Conservation (phyloP, 1,284 basidiomycete species). For the Pulveroboletus ridleyi region DNA sequence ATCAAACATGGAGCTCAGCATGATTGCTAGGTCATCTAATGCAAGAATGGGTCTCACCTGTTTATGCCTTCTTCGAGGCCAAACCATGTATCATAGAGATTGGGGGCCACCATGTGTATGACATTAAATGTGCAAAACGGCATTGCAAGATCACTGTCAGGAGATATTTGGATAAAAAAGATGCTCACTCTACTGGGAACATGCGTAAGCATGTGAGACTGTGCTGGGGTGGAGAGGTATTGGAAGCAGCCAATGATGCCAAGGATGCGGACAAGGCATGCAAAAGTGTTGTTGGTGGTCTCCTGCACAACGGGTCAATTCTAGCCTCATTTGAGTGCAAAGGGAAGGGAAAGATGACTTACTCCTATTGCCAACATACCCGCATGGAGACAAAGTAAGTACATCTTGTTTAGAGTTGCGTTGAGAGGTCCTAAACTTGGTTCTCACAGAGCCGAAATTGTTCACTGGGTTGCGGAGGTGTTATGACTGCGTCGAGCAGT, state of each 20-base stretch:
- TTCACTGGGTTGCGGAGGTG: slow-evolving; percentile 31
- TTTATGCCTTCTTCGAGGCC: too few species aligned
- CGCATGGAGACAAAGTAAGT: too few species aligned
- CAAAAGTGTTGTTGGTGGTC: slow-evolving; percentile 1
- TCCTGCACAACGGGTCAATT: neutral
- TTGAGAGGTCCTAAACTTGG: neutral
- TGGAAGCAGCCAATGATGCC: neutral
- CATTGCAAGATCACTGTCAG: too few species aligned
- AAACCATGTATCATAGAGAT: too few species aligned
- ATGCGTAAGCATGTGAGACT: neutral
- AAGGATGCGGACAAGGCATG: neutral
- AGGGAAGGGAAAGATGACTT: neutral
- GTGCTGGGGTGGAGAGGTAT: neutral
- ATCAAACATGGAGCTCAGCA: neutral
- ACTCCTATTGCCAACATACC: neutral
- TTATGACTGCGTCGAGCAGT: too few species aligned
- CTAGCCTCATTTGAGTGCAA: neutral
- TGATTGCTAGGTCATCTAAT: neutral
- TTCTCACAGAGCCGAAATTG: slow-evolving; percentile 17
- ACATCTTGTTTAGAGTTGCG: neutral
- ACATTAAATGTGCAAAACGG: too few species aligned
- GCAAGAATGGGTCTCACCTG: neutral
- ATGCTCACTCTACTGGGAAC: neutral
- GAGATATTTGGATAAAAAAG: neutral
- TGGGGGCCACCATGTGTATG: neutral